Evolutionary conservation across 768 basidiomycete species (phyloP), one percentile per base, ranked within the genome.

Genomic region (Lactarius pseudohatsudake): DNA sequence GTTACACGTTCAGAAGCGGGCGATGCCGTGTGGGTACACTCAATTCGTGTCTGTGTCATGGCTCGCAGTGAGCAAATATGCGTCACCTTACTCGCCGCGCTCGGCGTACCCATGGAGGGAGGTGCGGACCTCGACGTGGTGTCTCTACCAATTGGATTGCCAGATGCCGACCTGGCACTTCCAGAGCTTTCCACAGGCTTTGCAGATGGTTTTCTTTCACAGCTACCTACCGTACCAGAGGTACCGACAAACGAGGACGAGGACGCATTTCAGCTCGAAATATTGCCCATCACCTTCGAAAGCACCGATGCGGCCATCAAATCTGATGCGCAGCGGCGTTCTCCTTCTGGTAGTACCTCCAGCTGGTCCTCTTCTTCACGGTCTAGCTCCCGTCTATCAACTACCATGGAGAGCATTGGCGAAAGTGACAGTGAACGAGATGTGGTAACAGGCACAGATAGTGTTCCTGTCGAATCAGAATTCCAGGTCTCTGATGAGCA

Each of bases 31-130:
- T 71, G 70, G 68, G 65, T 69, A 61, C 64, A 57, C 43, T 41
- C 63, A 28, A 63, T 71, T 16, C 70, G 70, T 28, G 20, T 59
- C 13, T 71, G 70, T 54, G 70, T 71, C 13, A 69, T 71, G 68
- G 64, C 65, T 36, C 68, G 66, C 63, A 69, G 62, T 28, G 70
- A 71, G 60, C 70, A 71, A 57, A 69, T 71, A 36, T 69, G 68
- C 47, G 68, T 66, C 41, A 66, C 50, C 4, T 45, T 71, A 53
- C 68, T 71, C 53, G 59, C 62, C 40, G 70, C 70, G 22, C 68
- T 71, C 59, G 70, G 70, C 26, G 68, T 71, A 38, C 70, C 70
- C 26, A 66, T 71, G 64, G 70, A 71, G 59, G 70, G 70, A 22
- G 56, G 64, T 9, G 68, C 64, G 16, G 64, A 62, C 57, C 58